Evolutionary conservation across 2,329 filamentous ascomycete genomes (phyloP).

Genomic region (Trichoderma oligosporum): DNA sequence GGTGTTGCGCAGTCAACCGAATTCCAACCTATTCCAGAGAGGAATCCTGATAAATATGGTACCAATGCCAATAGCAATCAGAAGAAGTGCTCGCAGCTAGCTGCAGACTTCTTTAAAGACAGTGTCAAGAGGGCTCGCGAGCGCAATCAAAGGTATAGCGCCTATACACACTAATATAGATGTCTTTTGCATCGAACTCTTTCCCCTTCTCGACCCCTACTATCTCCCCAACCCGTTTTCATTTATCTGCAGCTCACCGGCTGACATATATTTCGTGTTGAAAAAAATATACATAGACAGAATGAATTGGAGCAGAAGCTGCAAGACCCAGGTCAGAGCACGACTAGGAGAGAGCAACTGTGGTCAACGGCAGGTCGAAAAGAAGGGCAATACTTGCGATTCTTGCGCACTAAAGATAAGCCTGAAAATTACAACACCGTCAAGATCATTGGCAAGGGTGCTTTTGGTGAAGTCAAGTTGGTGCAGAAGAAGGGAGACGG

Average conservation of each 20-base stretch:
- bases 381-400: slow-evolving; percentile 89
- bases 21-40: slow-evolving; percentile 74
- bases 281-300: slow-evolving; percentile 55
- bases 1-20: slow-evolving; percentile 61
- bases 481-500: slow-evolving; percentile 95
- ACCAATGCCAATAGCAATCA: slow-evolving; percentile 63
- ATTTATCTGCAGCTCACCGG: neutral
- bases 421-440: slow-evolving; percentile 93
- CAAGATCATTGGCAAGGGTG: slow-evolving; percentile 98
- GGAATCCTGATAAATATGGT: slow-evolving; percentile 78
- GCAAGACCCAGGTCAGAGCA: slow-evolving; percentile 68
- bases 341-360: slow-evolving; percentile 76
- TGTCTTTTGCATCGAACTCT: neutral
- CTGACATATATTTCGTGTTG: neutral
- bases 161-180: neutral
- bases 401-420: slow-evolving; percentile 87
- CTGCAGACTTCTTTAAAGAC: slow-evolving; percentile 95
- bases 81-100: slow-evolving; percentile 65
- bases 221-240: too few species aligned
- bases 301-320: slow-evolving; percentile 88
- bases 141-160: slow-evolving; percentile 79
- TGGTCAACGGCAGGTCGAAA: slow-evolving; percentile 80
- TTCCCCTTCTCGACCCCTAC: neutral
- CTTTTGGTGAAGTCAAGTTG: slow-evolving; percentile 96
- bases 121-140: slow-evolving; percentile 94